These are phyloP conservation scores for Trametes sp. DNA, from an alignment of 1,284 basidiomycete genomes.

Conservation along the genomic window DNA sequence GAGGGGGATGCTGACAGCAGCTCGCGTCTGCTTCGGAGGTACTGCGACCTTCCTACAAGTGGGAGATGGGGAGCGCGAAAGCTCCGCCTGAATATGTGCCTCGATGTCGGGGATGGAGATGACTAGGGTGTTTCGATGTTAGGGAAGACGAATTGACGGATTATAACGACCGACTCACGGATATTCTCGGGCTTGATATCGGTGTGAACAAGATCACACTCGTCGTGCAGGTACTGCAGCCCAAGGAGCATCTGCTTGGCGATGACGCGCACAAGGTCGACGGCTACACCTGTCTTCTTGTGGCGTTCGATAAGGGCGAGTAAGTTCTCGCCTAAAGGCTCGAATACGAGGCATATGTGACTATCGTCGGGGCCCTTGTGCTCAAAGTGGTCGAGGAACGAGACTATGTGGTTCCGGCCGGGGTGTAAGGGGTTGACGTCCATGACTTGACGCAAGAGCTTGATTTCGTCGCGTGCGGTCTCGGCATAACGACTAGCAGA, in stretches of 20 bases:
- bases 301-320: conserved; percentile 86
- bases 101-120: conserved; percentile 81
- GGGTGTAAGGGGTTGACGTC: conserved; percentile 75
- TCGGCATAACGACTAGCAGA: conserved; percentile 88
- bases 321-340: conserved; percentile 90
- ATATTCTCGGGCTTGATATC: conserved; percentile 96
- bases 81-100: conserved; percentile 70
- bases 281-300: conserved; percentile 86
- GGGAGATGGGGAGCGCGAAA: conserved; percentile 69
- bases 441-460: conserved; percentile 81
- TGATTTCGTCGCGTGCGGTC: conserved; percentile 92
- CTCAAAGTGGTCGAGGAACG: conserved; percentile 88
- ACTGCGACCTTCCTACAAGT: conserved; percentile 76
- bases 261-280: conserved; percentile 83
- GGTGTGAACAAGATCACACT: conserved; percentile 88
- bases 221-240: conserved; percentile 90
- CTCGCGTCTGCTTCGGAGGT: conserved; percentile 61
- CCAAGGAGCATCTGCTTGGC: conserved; percentile 86
- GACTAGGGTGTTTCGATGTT: conserved; percentile 53
- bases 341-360: conserved; percentile 92
- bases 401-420: conserved; percentile 78
- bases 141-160: conserved; percentile 4
- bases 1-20: conserved; percentile 65
- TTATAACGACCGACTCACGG: conserved; percentile 56
- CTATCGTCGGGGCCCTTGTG: conserved; percentile 67